Evolutionary conservation across 805 yeast genomes (phyloP), one percentile per base, ranked within the genome.

Genomic region (Metschnikowia colocasiae): DNA sequence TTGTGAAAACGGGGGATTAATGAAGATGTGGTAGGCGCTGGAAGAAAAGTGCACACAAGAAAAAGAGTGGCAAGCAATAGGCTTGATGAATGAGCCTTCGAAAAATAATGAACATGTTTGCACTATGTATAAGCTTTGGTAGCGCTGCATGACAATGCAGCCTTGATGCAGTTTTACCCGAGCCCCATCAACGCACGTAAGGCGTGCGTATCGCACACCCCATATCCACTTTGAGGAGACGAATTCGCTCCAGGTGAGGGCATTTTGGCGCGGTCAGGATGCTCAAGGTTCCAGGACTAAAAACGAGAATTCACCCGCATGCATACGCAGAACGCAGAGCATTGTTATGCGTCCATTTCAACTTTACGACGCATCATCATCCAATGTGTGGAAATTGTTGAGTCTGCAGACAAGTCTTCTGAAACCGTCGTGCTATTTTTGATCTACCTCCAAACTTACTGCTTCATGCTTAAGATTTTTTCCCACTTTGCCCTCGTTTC

Each of bases 111-210:
- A 38, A 38, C 42, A 40, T 40, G 43, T 30, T 40, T 30, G 36
- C 43, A 40, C 43, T 20, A 40, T 26, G 43, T 40, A 40, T 32
- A 40, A 40, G 43, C 43, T 40, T 40, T 40, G 36, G 36, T 32
- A 32, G 36, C 29, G 15, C 37, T 32, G 43, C 43, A 40, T 40
- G 27, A 40, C 36, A 40, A 40, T 32, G 36, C 43, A 31, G 43
- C 22, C 37, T 18, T 31, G 36, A 22, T 32, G 43, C 37, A 40
- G 43, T 25, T 31, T 30, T 40, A 40, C 43, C 43, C 43, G 43
- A 30, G 43, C 37, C 35, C 29, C 43, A 40, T n/a, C 18, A 30
- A 31, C 22, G 36, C 27, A 23, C 43, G 31, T 40, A 13, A 15
- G 16, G 22, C 16, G 27, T 40, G 29, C 37, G 31, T 31, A 13